Conservation (phyloP, 129 eudicot genomes). For the Flaveria brownii region DNA sequence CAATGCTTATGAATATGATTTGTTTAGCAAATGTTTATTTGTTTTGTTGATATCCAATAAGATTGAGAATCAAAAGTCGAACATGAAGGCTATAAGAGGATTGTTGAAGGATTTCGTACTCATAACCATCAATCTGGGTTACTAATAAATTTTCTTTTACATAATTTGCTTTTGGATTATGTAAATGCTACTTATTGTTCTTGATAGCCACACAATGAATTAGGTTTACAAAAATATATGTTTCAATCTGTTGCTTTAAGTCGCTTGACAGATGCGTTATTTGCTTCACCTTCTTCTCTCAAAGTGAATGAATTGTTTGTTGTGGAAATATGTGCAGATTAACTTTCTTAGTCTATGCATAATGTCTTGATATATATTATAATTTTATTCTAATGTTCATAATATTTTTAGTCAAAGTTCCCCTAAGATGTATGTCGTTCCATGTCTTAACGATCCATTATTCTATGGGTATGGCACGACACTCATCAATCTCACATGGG, state of each 20-base stretch:
- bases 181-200: background rate
- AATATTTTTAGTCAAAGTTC: background rate
- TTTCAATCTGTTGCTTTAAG: constrained; percentile 71
- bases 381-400: background rate
- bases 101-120: constrained; percentile 51
- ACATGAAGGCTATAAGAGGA: constrained; percentile 44
- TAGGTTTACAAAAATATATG: background rate
- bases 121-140: constrained; percentile 66
- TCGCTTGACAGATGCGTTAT: constrained; percentile 76
- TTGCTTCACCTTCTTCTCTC: constrained; percentile 66
- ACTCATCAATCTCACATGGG: no score
- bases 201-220: background rate
- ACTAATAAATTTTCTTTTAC: constrained; percentile 52
- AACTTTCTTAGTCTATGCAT: constrained; percentile 16
- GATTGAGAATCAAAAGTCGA: no score
- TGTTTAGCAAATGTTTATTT: no score
- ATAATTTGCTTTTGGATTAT: background rate
- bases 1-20: no score
- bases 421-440: constrained; percentile 9
- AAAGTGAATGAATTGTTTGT: constrained; percentile 66
- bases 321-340: constrained; percentile 69
- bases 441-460: constrained; percentile 40
- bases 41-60: no score
- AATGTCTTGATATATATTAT: background rate
- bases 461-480: no score